phyloP scores from a whole-genome alignment of 345 rosid species.

The Syzygium jambos region DNA sequence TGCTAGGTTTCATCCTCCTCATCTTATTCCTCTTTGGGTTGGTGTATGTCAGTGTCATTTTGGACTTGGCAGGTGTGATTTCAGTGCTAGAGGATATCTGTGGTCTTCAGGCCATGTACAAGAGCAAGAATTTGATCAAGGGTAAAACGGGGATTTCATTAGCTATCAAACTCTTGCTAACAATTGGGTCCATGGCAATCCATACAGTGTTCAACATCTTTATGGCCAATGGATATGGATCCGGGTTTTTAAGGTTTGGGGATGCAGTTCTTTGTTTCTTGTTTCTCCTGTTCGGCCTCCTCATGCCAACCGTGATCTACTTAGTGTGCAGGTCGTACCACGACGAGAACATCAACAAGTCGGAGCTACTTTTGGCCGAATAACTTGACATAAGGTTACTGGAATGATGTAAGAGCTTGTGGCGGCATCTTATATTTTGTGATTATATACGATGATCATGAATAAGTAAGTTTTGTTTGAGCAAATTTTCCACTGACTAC shows the following conservation, averaged over 20 bases:
- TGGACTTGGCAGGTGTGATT: constrained; percentile 41
- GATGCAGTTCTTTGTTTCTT: constrained; percentile 20
- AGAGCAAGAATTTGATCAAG: constrained; percentile 24
- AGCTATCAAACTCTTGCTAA: constrained; percentile 15
- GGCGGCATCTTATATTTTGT: not conserved
- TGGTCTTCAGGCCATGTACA: constrained; percentile 37
- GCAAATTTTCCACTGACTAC: not conserved
- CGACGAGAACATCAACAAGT: constrained; percentile 30
- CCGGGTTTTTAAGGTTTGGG: constrained; percentile 7
- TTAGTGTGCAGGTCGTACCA: constrained; percentile 55
- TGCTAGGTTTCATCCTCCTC: not conserved
- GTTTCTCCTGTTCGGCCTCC: constrained; percentile 23
- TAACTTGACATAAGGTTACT: not conserved
- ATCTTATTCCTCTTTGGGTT: constrained; percentile 12
- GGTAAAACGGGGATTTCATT: constrained; percentile 26
- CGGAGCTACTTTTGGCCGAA: constrained; percentile 31
- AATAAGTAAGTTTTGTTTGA: not conserved
- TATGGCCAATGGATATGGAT: not conserved
- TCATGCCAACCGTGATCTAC: constrained; percentile 36
- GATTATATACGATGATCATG: not conserved
- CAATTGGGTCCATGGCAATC: not conserved
- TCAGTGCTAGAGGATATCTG: constrained; percentile 35
- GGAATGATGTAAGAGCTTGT: not conserved
- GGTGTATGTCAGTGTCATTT: constrained; percentile 27
- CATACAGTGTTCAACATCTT: not conserved